Evolutionary conservation across 768 basidiomycete species (phyloP).

Genomic region (Mycena latifolia): DNA sequence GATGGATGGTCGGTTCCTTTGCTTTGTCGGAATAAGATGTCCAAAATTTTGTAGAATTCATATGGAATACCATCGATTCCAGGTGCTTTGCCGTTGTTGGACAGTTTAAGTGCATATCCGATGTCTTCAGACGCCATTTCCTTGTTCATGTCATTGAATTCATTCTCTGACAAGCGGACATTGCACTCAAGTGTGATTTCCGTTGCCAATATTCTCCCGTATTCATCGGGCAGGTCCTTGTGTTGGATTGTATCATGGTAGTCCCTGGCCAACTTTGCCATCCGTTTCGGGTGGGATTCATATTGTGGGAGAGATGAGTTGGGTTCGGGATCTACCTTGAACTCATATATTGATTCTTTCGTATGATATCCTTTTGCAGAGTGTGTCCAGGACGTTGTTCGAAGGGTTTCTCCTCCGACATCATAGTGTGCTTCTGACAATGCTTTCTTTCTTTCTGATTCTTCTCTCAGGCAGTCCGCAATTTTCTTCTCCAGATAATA

Average conservation of each 20-base stretch:
- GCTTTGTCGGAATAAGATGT: too few relatives aligned
- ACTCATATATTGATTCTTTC: too few relatives aligned
- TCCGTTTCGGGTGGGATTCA: neutral
- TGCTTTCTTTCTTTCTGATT: too few relatives aligned
- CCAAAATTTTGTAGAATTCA: too few relatives aligned
- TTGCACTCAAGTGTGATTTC: neutral
- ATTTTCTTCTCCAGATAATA: too few relatives aligned
- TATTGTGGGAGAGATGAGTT: neutral
- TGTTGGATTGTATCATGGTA: neutral
- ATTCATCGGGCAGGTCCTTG: neutral
- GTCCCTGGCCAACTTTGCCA: neutral
- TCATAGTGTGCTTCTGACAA: too few relatives aligned
- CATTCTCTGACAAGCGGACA: neutral
- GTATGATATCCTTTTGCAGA: too few relatives aligned
- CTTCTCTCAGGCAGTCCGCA: too few relatives aligned
- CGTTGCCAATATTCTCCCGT: neutral
- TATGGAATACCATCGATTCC: too few relatives aligned
- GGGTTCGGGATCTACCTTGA: neutral
- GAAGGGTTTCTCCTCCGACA: too few relatives aligned
- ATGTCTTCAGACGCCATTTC: neutral
- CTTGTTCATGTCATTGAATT: neutral
- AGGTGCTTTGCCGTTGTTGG: constrained; percentile 2
- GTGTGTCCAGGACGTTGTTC: too few relatives aligned
- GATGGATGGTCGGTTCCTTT: too few relatives aligned
- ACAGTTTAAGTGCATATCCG: neutral